Evolutionary conservation across 805 yeast genomes (phyloP).

Genomic region (Ogataea nitratoaversa): DNA sequence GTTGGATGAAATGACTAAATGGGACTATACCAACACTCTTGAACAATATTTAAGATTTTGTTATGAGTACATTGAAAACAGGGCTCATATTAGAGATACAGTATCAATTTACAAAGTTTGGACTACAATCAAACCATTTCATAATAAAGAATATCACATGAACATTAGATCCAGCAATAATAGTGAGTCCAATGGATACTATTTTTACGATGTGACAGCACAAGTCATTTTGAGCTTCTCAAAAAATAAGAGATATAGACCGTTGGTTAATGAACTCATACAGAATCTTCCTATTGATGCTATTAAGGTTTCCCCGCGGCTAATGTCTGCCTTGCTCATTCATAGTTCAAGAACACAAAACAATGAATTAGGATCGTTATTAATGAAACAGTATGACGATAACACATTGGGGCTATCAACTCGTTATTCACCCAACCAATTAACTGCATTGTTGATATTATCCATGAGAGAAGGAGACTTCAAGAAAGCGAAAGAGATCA

Average conservation of each 20-base stretch:
- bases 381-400: slow-evolving; percentile 24
- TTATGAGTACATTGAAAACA: slow-evolving; percentile 25
- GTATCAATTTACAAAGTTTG: slow-evolving; percentile 26
- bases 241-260: slow-evolving; percentile 26
- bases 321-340: slow-evolving; percentile 29
- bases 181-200: slow-evolving; percentile 25
- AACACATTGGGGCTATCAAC: slow-evolving; percentile 18
- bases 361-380: slow-evolving; percentile 21
- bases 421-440: slow-evolving; percentile 25
- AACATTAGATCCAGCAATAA: slow-evolving; percentile 22
- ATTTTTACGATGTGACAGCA: slow-evolving; percentile 26
- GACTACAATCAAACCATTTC: slow-evolving; percentile 28
- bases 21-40: slow-evolving; percentile 15
- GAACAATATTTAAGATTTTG: slow-evolving; percentile 25
- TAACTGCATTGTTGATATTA: slow-evolving; percentile 27
- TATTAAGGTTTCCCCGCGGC: slow-evolving; percentile 28
- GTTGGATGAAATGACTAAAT: slow-evolving; percentile 8
- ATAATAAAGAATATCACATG: slow-evolving; percentile 24
- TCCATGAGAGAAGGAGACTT: slow-evolving; percentile 24
- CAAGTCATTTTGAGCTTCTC: slow-evolving; percentile 27
- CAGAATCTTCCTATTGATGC: slow-evolving; percentile 31
- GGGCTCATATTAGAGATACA: slow-evolving; percentile 22
- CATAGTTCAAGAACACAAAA: slow-evolving; percentile 28
- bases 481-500: slow-evolving; percentile 27
- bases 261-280: slow-evolving; percentile 23